A percentile compares a stretch with the other conserved stretches of the same genome.
These are phyloP conservation scores for Coleophoma crateriformis DNA, from an alignment of 2,329 filamentous ascomycete species.

Conservation along the genomic window DNA sequence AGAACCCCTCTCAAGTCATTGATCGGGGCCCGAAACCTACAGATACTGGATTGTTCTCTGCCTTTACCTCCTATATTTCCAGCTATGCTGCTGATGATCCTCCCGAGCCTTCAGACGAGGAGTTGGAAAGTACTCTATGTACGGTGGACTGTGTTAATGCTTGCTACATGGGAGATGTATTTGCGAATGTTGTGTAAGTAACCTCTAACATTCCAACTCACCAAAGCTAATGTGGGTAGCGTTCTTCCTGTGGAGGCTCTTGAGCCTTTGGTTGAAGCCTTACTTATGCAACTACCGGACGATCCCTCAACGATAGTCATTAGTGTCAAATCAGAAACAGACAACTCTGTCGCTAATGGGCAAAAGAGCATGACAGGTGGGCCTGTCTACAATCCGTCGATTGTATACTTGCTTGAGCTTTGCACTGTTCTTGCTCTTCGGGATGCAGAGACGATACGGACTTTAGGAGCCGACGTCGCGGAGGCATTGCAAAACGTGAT, in stretches of 20 bases:
- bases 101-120: conserved; percentile 93
- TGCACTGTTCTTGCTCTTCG: conserved; percentile 76
- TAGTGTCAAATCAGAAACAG: conserved; percentile 80
- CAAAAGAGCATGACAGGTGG: conserved; percentile 48
- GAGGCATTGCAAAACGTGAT: conserved; percentile 77
- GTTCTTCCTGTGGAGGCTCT: conserved; percentile 55
- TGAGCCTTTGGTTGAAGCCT: conserved; percentile 59
- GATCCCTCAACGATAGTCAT: conserved; percentile 77
- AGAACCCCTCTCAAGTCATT: conserved; percentile 87
- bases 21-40: conserved; percentile 74
- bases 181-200: conserved; percentile 74
- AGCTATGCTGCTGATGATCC: conserved; percentile 98
- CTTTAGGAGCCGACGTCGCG: conserved; percentile 73
- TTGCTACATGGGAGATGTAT: conserved; percentile 77
- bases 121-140: conserved; percentile 90
- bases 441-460: conserved; percentile 65
- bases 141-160: conserved; percentile 92
- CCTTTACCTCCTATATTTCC: conserved; percentile 95
- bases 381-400: conserved; percentile 74
- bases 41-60: conserved; percentile 85
- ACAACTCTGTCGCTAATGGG: conserved; percentile 56
- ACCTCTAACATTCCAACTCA: background rate
- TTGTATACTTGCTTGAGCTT: conserved; percentile 88
- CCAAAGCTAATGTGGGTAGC: conserved; percentile 32
- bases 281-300: conserved; percentile 83